Conservation (phyloP, 805 yeast genomes). For the Candida loeiensis region DNA sequence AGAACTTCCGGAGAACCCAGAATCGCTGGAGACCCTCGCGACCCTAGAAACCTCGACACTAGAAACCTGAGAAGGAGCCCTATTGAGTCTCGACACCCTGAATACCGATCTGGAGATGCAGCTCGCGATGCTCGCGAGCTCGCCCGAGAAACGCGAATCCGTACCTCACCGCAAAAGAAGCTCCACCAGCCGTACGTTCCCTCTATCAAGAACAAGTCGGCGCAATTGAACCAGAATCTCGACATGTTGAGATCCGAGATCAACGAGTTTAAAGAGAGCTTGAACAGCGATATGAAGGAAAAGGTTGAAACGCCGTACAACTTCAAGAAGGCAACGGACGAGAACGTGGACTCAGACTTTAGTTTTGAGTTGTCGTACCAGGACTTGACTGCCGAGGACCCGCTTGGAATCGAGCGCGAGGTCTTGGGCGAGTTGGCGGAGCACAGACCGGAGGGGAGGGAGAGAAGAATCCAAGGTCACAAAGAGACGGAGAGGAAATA, state of each 20-base stretch:
- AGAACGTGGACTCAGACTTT: constrained; percentile 24
- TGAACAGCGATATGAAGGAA: constrained; percentile 22
- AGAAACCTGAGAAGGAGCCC: too few species aligned
- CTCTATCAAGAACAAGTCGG: constrained; percentile 22
- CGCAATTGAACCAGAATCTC: constrained; percentile 38
- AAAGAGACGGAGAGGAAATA: too few species aligned
- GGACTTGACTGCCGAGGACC: constrained; percentile 38
- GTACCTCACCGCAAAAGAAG: constrained; percentile 3
- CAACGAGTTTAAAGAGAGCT: constrained; percentile 43
- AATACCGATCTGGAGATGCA: too few species aligned
- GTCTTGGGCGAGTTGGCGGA: constrained; percentile 6
- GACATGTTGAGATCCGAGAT: constrained; percentile 40
- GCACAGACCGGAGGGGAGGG: neutral
- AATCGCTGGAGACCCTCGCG: constrained; percentile 1
- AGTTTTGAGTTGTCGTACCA: constrained; percentile 39
- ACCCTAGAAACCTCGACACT: neutral
- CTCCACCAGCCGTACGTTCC: constrained; percentile 12
- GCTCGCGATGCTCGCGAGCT: neutral
- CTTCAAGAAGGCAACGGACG: constrained; percentile 7
- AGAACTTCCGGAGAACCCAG: constrained; percentile 3
- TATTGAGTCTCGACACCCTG: too few species aligned
- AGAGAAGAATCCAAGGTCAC: neutral
- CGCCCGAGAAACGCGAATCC: neutral
- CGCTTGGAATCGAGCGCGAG: constrained; percentile 25
- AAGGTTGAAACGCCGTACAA: constrained; percentile 6